Evolutionary conservation across 2,329 filamentous ascomycete species (phyloP).

Genomic region (Neocatenulostroma microsporum): DNA sequence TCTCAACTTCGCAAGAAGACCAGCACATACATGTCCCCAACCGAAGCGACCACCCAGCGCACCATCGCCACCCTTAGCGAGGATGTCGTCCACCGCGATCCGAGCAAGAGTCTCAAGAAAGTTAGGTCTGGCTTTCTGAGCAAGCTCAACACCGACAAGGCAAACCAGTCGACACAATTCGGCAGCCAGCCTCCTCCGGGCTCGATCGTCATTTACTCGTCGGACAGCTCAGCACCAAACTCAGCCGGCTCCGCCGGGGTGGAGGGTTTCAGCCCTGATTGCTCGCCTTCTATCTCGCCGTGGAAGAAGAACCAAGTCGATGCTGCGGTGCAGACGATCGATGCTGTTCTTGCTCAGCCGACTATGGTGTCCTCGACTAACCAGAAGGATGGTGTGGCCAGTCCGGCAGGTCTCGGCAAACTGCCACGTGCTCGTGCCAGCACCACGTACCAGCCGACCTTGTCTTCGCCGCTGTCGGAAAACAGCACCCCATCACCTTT

Average conservation of each 20-base stretch:
- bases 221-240: too few relatives aligned
- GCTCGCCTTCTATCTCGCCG: not conserved
- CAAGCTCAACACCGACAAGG: not conserved
- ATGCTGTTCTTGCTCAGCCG: too few relatives aligned
- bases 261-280: too few relatives aligned
- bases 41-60: constrained; percentile 23
- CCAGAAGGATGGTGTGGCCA: too few relatives aligned
- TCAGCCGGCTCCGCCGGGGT: too few relatives aligned
- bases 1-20: constrained; percentile 21
- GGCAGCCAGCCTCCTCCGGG: not conserved
- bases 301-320: not conserved
- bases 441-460: not conserved
- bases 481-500: not conserved
- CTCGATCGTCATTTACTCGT: too few relatives aligned
- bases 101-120: not conserved
- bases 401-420: too few relatives aligned
- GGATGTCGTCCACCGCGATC: too few relatives aligned
- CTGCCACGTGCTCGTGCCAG: not conserved
- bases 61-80: constrained; percentile 17
- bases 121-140: not conserved
- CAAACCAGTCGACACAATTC: not conserved
- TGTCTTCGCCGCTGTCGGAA: not conserved
- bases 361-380: too few relatives aligned
- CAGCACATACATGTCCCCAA: constrained; percentile 27
- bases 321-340: too few relatives aligned